These are phyloP conservation scores for Tetrapisispora phaffii DNA, from an alignment of 805 yeast genomes.

Conservation along the genomic window DNA sequence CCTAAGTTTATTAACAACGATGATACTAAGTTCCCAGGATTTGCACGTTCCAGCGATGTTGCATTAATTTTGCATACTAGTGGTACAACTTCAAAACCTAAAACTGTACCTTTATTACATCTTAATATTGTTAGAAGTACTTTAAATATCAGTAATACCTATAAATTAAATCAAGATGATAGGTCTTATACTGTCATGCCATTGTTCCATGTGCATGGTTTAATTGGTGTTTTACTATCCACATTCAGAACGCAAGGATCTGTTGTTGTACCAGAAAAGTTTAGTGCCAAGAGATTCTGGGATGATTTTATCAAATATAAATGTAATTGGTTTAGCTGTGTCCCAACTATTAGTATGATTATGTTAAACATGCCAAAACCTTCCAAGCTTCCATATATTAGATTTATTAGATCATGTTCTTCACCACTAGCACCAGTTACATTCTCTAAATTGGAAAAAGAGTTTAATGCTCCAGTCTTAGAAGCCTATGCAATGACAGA, in stretches of 20 bases:
- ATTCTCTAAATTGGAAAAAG: conserved; percentile 45
- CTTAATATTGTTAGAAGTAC: conserved; percentile 51
- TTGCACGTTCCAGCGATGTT: conserved; percentile 40
- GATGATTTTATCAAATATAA: conserved; percentile 38
- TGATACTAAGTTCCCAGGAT: conserved; percentile 31
- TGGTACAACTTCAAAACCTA: conserved; percentile 71
- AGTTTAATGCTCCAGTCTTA: conserved; percentile 55
- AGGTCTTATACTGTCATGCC: conserved; percentile 65
- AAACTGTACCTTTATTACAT: conserved; percentile 65
- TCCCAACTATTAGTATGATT: conserved; percentile 67
- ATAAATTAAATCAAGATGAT: conserved; percentile 40
- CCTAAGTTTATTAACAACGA: conserved; percentile 28
- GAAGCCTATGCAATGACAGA: conserved; percentile 81
- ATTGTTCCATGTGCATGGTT: conserved; percentile 66
- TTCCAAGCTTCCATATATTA: conserved; percentile 39
- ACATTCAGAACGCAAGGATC: conserved; percentile 53
- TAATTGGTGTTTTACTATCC: conserved; percentile 54
- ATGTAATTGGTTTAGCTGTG: conserved; percentile 69
- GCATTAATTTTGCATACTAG: conserved; percentile 64
- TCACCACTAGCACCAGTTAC: conserved; percentile 60
- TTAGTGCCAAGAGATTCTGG: conserved; percentile 58
- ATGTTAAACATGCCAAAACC: conserved; percentile 46
- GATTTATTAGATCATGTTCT: conserved; percentile 66
- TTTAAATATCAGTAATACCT: conserved; percentile 49
- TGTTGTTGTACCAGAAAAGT: conserved; percentile 50